These are phyloP conservation scores for Saccharomyces pastorianus DNA, from an alignment of 1,139 yeast genomes.

Conservation along the genomic window DNA sequence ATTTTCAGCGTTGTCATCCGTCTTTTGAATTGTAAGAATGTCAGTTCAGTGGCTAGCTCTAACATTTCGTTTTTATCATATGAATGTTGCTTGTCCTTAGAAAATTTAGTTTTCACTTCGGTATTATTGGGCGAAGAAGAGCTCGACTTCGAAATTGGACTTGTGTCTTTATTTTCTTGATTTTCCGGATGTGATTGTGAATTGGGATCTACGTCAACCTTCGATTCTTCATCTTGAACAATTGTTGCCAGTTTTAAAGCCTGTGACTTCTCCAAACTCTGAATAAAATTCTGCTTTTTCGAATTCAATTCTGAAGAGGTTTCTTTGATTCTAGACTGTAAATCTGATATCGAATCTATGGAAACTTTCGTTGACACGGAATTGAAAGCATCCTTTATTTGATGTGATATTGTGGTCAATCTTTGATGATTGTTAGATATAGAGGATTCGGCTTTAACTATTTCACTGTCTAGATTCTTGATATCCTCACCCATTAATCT, in stretches of 20 bases:
- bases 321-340: background rate
- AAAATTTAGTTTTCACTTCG: background rate
- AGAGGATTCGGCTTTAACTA: background rate
- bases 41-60: conserved; percentile 39
- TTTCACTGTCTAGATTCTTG: background rate
- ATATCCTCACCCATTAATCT: background rate
- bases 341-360: background rate
- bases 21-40: conserved; percentile 48
- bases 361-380: background rate
- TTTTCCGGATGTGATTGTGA: background rate
- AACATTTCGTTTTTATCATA: conserved; percentile 8
- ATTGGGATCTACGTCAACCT: background rate
- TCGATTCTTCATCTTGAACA: conserved; percentile 37
- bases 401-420: background rate
- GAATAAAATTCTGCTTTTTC: conserved; percentile 9
- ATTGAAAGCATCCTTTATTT: background rate
- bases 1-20: conserved; percentile 38
- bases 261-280: conserved; percentile 43
- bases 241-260: conserved; percentile 50
- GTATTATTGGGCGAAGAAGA: background rate
- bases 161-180: background rate
- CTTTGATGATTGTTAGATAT: background rate
- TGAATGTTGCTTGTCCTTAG: background rate
- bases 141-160: background rate
- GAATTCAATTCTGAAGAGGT: conserved; percentile 2